phyloP scores from a whole-genome alignment of 805 yeast genomes.

The Metahyphopichia silvanorum region DNA sequence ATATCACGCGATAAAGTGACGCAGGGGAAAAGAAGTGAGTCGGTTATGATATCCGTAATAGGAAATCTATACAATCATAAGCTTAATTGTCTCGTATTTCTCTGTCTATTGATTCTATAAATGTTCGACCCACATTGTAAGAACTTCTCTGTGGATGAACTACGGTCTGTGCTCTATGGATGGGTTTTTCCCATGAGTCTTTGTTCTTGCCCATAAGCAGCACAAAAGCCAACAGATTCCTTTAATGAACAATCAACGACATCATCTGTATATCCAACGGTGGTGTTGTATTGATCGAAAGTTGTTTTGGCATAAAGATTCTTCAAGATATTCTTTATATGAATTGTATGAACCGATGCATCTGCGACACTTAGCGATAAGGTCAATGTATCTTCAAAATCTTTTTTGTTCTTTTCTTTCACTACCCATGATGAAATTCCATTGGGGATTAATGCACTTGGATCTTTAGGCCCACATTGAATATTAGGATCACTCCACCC shows the following conservation, averaged over 20 bases:
- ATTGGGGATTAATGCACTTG: constrained; percentile 21
- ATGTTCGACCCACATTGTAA: too few species aligned
- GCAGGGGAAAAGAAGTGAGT: too few species aligned
- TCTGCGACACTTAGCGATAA: constrained; percentile 15
- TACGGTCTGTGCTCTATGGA: too few species aligned
- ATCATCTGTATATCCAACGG: constrained; percentile 8
- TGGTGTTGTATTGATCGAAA: neutral
- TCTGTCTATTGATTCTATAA: too few species aligned
- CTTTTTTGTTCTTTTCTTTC: neutral
- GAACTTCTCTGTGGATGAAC: too few species aligned
- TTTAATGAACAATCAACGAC: constrained; percentile 11
- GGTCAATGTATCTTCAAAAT: constrained; percentile 10
- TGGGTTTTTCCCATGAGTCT: neutral
- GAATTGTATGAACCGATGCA: constrained; percentile 11
- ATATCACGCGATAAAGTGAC: too few species aligned
- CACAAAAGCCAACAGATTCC: constrained; percentile 10
- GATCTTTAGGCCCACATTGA: constrained; percentile 12
- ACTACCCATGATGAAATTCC: constrained; percentile 4
- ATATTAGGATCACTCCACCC: constrained; percentile 14
- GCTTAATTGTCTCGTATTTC: too few species aligned
- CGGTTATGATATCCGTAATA: too few species aligned
- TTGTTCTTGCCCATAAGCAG: constrained; percentile 9
- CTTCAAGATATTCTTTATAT: constrained; percentile 11
- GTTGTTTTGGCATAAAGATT: neutral
- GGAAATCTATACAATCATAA: too few species aligned